Evolutionary conservation across 2,329 filamentous ascomycete species (phyloP), one percentile per base, ranked within the genome.

Genomic region (Ceratocystis variospora): DNA sequence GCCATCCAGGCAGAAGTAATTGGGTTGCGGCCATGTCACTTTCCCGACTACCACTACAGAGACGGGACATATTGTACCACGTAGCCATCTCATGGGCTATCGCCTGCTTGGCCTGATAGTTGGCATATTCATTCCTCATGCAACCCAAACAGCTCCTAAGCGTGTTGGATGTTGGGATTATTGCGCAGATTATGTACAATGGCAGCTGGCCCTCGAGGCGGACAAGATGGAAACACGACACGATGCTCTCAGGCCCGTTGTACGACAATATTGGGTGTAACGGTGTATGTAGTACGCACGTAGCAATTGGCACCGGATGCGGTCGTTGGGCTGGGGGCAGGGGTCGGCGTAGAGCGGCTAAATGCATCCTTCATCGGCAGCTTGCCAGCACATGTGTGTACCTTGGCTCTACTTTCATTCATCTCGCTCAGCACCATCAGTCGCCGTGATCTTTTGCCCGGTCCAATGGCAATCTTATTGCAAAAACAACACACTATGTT

Each of bases 41-140:
- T 22, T 22, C 1, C 22, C 22, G 1, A 22, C 22, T 22, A 22
- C 22, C 22, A 22, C 22, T 22, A 22, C 22, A 22, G 1, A 22
- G 22, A 22, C 22, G 22, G 22, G 22, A 22, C 22, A 22, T 22
- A 22, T 22, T 22, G 22, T 22, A 22, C 22, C 22, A 22, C 22
- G 25, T 28, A 28, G 25, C 25, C 25, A 28, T 1, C 10, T 68
- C 66, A 0, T 31, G 33, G 7, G 66, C 50, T 1, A 62, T 28
- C 6, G 65, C 25, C 59, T 68, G 66, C 45, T 63, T 65, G 17
- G 63, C 59, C 6, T 57, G 46, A 17, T 50, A 22, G 17, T 62
- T 55, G n/a, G 63, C 66, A 46, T 68, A 68, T 62, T 63, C 66
- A 28, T 28, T 28, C 25, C 46, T 68, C 65, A 37, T 68, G 66